These are phyloP conservation scores for Klebsormidium nitens DNA, from an alignment of 139 green algal species.

Conservation along the genomic window DNA sequence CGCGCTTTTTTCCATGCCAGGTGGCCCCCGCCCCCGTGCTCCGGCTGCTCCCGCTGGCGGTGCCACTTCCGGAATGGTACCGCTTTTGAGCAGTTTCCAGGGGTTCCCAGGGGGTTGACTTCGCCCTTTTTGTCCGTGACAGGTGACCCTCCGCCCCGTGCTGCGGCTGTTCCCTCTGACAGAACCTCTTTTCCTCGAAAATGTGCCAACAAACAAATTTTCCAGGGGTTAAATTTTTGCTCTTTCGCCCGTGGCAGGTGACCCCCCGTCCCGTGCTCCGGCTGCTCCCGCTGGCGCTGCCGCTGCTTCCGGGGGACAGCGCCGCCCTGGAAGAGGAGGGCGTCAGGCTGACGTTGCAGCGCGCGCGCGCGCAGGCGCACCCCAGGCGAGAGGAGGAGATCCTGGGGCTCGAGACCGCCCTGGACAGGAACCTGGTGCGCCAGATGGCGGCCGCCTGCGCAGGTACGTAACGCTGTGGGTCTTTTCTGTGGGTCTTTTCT, in stretches of 20 bases:
- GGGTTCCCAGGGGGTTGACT: too few species aligned
- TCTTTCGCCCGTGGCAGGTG: slow-evolving; percentile 22
- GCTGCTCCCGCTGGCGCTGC: slow-evolving; percentile 45
- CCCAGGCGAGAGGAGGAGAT: slow-evolving; percentile 9
- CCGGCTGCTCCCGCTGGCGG: slow-evolving; percentile 45
- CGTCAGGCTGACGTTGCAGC: slow-evolving; percentile 9
- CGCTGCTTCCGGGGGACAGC: slow-evolving; percentile 43
- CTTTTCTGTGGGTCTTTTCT: too few species aligned
- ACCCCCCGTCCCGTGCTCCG: slow-evolving; percentile 60
- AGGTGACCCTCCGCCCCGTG: too few species aligned
- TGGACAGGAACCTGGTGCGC: neutral
- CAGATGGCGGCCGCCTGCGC: neutral
- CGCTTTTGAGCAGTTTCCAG: too few species aligned
- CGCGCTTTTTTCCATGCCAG: neutral
- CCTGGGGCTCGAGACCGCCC: neutral
- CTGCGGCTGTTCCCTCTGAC: too few species aligned
- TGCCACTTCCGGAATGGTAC: slow-evolving; percentile 46
- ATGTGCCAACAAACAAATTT: too few species aligned
- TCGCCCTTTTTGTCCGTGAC: too few species aligned
- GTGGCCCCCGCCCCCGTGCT: slow-evolving; percentile 60
- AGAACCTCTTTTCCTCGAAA: too few species aligned
- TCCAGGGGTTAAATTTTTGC: too few species aligned
- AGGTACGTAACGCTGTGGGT: neutral
- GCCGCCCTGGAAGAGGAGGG: slow-evolving; percentile 16
- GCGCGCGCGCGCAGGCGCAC: slow-evolving; percentile 26